Base-by-base conservation (phyloP, 805 yeast genomes). In the Starmerella kuoi region DNA sequence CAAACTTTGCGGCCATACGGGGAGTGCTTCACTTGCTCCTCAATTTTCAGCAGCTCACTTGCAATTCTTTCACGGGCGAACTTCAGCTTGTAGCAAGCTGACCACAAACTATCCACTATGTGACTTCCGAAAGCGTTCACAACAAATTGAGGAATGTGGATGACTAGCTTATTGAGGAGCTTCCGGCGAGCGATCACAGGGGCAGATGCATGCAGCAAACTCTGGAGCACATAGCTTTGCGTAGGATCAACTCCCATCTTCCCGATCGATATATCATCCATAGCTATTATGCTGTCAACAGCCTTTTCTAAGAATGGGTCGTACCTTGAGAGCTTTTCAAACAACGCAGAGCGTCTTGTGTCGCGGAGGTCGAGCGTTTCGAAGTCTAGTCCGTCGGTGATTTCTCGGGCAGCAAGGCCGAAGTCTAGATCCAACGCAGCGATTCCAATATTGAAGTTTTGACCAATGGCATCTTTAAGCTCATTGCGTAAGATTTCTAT, bases 91-190 rank as follows among this genome's bases (percentile, higher is more conserved):
- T 75, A 67, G 0, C 94, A 77, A 57, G 85, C 86, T 14, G 59
- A 62, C 94, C 95, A 86, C 35, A 84, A 65, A 46, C 73, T 75
- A 60, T 88, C 98, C 31, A 85, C 78, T 23, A 87, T 72, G 58
- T 87, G 96, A 2, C 96, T 86, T 1, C 94, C 96, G 48, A 84
- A 83, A 0, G 94, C 81, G 55, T 86, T 80, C 55, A 93, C 78
- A 0, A 94, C 69, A 48, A 88, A 66, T 4, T 66, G 70, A 19
- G 68, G 75, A 22, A 74, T 70, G 31, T 73, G 36, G 28, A 74
- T 74, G 34, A 74, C 48, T 9, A 83, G 68, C 8, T 69, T 61
- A 56, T 87, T 86, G 49, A 88, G 61, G 23, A 91, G 60, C 51
- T 76, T 70, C 54, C 84, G 76, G 47, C 93, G 74, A 39, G 69